A percentile compares a stretch with the other conserved stretches of the same genome.
phyloP scores from a whole-genome alignment of 1,284 basidiomycete species.

The Tausonia pullulans region DNA sequence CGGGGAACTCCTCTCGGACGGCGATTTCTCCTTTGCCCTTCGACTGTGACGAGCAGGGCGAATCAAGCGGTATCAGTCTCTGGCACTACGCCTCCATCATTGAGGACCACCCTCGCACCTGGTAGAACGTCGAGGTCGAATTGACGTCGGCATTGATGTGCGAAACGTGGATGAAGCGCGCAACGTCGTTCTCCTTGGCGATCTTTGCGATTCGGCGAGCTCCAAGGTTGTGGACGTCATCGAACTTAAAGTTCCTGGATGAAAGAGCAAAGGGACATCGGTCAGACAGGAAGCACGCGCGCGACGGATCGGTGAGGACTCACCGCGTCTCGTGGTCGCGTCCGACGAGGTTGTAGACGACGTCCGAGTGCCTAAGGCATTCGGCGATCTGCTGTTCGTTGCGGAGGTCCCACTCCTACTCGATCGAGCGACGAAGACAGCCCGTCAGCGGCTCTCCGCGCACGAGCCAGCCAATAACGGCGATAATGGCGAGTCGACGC shows the following conservation, averaged over 20 bases:
- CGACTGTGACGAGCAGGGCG: conserved; percentile 30
- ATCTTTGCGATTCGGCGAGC: conserved; percentile 72
- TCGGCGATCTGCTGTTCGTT: conserved; percentile 83
- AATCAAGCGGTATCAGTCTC: neutral
- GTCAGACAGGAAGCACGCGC: neutral
- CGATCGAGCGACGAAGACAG: no score
- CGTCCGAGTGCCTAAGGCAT: conserved; percentile 89
- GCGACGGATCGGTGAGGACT: conserved; percentile 19
- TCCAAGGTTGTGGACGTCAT: conserved; percentile 66
- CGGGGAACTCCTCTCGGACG: conserved; percentile 73
- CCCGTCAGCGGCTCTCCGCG: neutral
- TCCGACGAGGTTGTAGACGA: conserved; percentile 88
- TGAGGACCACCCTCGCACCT: conserved; percentile 22
- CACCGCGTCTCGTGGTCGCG: conserved; percentile 87
- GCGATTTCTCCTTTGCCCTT: conserved; percentile 85
- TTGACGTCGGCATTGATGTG: conserved; percentile 80
- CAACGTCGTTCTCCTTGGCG: conserved; percentile 63
- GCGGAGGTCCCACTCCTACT: conserved; percentile 88
- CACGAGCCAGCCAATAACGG: neutral
- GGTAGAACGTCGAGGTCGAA: conserved; percentile 75
- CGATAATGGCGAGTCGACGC: conserved; percentile 23
- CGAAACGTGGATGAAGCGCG: conserved; percentile 85
- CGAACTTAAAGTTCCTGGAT: conserved; percentile 67
- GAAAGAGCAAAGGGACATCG: neutral
- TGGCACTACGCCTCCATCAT: no score